These are phyloP conservation scores for Alternaria dauci DNA, from an alignment of 2,329 filamentous ascomycete species.

Conservation along the genomic window DNA sequence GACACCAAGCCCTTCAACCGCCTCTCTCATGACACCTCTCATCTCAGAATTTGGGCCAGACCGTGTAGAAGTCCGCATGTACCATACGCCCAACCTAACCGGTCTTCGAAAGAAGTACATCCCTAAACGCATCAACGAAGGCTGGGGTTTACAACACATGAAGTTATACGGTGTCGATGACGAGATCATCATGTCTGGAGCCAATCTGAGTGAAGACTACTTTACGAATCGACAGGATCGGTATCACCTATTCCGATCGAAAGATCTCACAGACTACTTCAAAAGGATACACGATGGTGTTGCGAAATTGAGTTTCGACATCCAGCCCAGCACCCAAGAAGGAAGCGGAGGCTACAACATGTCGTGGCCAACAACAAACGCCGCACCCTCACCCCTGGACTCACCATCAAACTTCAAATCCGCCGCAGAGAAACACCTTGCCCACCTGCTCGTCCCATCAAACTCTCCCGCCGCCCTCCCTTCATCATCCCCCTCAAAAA, in stretches of 20 bases:
- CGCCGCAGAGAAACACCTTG: constrained; percentile 72
- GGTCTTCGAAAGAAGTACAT: constrained; percentile 84
- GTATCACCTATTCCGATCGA: constrained; percentile 88
- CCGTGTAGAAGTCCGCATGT: constrained; percentile 94
- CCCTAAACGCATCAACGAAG: constrained; percentile 92
- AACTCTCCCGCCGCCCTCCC: constrained; percentile 49
- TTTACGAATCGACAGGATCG: constrained; percentile 95
- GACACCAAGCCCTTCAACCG: constrained; percentile 83
- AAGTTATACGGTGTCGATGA: constrained; percentile 97
- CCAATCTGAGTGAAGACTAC: constrained; percentile 92
- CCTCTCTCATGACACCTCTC: constrained; percentile 85
- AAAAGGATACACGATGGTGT: constrained; percentile 78
- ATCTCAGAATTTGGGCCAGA: constrained; percentile 82
- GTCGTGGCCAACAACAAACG: constrained; percentile 79
- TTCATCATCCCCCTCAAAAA: constrained; percentile 27
- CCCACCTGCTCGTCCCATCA: constrained; percentile 68
- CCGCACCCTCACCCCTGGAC: constrained; percentile 76
- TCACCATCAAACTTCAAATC: constrained; percentile 74
- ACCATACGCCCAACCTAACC: constrained; percentile 94
- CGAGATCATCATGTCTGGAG: constrained; percentile 88
- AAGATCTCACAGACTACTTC: constrained; percentile 83
- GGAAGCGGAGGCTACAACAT: constrained; percentile 61
- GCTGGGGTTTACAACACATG: constrained; percentile 99
- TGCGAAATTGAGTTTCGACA: constrained; percentile 80
- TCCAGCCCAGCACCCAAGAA: constrained; percentile 68